Evolutionary conservation across 768 basidiomycete genomes (phyloP).

Genomic region (Clitopilus hobsonii): DNA sequence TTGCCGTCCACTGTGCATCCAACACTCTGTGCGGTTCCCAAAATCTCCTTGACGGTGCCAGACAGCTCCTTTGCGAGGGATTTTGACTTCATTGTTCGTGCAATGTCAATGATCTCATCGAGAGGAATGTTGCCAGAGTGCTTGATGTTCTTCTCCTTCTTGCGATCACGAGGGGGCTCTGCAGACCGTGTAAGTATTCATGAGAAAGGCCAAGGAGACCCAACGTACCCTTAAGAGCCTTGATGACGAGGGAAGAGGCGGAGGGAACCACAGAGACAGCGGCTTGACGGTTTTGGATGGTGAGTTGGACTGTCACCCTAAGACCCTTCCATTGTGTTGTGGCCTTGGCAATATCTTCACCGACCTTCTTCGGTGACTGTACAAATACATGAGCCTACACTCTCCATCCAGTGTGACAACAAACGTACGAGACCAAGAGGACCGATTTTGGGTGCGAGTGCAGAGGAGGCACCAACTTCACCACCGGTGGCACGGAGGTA

Average conservation of each 20-base stretch:
- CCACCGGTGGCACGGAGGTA: conserved; percentile 98
- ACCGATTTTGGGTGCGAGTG: conserved; percentile 99
- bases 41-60: conserved; percentile 92
- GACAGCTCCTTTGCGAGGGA: conserved; percentile 90
- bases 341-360: conserved; percentile 99
- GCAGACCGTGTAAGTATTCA: conserved; percentile 6
- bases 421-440: conserved; percentile 93
- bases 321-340: conserved; percentile 99
- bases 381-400: conserved; percentile 10
- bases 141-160: conserved; percentile 99
- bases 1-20: conserved; percentile 96
- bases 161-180: conserved; percentile 99
- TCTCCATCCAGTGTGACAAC: background rate
- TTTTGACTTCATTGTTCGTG: conserved; percentile 93
- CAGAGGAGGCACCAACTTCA: conserved; percentile 98
- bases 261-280: conserved; percentile 94
- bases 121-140: conserved; percentile 92
- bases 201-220: background rate
- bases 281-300: conserved; percentile 99
- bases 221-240: conserved; percentile 92
- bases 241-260: conserved; percentile 95
- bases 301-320: conserved; percentile 97
- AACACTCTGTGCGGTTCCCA: conserved; percentile 95
- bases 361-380: conserved; percentile 99
- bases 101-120: conserved; percentile 93